Conservation (phyloP, 208 protist species). For the Wallacemonas sp. region DNA sequence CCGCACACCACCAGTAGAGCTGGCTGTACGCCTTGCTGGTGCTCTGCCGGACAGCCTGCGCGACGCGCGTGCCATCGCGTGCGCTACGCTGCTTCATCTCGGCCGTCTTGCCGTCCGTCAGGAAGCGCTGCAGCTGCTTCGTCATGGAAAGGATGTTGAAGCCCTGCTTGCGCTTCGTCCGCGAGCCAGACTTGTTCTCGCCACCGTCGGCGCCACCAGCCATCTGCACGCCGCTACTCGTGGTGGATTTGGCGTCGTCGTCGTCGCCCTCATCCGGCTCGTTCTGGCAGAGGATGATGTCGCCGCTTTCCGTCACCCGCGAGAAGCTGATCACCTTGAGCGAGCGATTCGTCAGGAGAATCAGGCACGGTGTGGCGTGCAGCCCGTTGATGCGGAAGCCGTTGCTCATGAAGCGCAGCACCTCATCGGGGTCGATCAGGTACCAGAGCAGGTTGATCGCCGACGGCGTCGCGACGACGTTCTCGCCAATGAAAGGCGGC, state of each 20-base stretch:
- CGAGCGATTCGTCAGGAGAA: conserved; percentile 69
- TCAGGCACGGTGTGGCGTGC: conserved; percentile 80
- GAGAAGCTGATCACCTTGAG: conserved; percentile 79
- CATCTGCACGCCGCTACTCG: neutral
- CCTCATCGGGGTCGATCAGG: conserved; percentile 68
- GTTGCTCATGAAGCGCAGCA: conserved; percentile 86
- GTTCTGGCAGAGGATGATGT: conserved; percentile 81
- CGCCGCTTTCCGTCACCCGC: conserved; percentile 67
- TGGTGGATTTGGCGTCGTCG: conserved; percentile 9
- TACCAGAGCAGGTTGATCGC: conserved; percentile 73
- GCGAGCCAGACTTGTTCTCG: neutral
- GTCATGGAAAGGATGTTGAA: conserved; percentile 62
- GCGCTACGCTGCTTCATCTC: conserved; percentile 35
- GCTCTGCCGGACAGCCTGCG: conserved; percentile 78
- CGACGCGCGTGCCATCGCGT: conserved; percentile 79
- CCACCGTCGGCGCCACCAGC: neutral
- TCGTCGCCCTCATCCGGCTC: conserved; percentile 19
- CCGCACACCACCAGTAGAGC: conserved; percentile 74
- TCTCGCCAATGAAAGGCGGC: conserved; percentile 46
- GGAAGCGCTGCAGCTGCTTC: conserved; percentile 70
- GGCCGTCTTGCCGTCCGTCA: conserved; percentile 38
- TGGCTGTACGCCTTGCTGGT: conserved; percentile 63
- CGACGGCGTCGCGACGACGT: conserved; percentile 53
- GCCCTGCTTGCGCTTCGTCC: conserved; percentile 15
- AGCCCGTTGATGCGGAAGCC: conserved; percentile 87